Conservation (phyloP, 2,329 filamentous ascomycete genomes). For the Albifimbria verrucaria region DNA sequence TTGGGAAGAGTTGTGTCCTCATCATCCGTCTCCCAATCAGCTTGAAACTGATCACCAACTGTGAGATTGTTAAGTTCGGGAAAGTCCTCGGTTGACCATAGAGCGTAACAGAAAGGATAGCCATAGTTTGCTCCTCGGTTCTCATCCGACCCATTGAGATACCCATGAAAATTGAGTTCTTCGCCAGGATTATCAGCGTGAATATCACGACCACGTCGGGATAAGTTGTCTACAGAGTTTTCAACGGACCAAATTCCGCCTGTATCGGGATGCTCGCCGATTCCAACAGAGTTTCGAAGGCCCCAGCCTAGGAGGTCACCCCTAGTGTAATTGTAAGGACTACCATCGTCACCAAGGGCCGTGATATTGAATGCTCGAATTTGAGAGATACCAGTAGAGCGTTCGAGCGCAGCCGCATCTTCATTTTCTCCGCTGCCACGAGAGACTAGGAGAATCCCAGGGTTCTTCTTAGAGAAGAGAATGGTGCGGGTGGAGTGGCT, state of each 20-base stretch:
- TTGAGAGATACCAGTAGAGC: slow-evolving; percentile 59
- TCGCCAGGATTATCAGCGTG: slow-evolving; percentile 69
- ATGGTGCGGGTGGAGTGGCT: slow-evolving; percentile 68
- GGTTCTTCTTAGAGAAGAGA: slow-evolving; percentile 52
- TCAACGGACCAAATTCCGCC: slow-evolving; percentile 61
- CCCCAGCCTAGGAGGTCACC: slow-evolving; percentile 62
- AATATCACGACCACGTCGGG: slow-evolving; percentile 54
- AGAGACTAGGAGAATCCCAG: slow-evolving; percentile 60
- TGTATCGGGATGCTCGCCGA: slow-evolving; percentile 57
- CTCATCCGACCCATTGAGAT: slow-evolving; percentile 35
- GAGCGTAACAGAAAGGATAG: slow-evolving; percentile 66
- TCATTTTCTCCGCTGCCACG: slow-evolving; percentile 63
- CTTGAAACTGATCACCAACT: slow-evolving; percentile 48
- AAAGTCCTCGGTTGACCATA: slow-evolving; percentile 53
- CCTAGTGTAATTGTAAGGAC: slow-evolving; percentile 43
- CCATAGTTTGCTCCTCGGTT: slow-evolving; percentile 57
- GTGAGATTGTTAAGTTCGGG: slow-evolving; percentile 37
- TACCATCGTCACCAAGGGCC: slow-evolving; percentile 19
- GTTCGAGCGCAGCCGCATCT: slow-evolving; percentile 49
- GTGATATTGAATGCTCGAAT: slow-evolving; percentile 56
- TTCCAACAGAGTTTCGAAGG: slow-evolving; percentile 67
- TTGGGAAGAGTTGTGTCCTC: slow-evolving; percentile 31
- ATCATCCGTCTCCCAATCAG: background rate
- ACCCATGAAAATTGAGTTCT: slow-evolving; percentile 70
- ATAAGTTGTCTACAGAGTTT: slow-evolving; percentile 66